phyloP scores from a whole-genome alignment of 2,329 filamentous ascomycete genomes.

The Macrophomina tecta region DNA sequence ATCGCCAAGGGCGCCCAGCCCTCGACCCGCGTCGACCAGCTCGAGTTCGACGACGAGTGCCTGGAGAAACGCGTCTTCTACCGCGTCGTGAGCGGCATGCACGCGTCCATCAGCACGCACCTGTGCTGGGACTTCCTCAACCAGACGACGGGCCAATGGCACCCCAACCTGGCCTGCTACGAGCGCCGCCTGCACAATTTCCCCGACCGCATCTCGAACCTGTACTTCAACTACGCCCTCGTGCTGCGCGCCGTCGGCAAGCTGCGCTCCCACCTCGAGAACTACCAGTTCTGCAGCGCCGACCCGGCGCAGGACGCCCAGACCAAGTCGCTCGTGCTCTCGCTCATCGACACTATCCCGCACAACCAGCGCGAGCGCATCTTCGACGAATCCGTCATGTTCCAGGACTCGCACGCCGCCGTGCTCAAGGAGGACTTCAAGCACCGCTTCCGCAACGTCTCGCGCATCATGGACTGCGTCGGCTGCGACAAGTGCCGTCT shows the following conservation, averaged over 20 bases:
- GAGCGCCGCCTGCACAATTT: constrained; percentile 80
- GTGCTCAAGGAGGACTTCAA: constrained; percentile 96
- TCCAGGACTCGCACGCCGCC: constrained; percentile 69
- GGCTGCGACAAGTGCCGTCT: constrained; percentile 98
- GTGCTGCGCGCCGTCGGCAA: constrained; percentile 90
- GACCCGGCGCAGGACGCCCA: constrained; percentile 77
- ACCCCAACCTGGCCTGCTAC: constrained; percentile 89
- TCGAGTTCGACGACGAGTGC: constrained; percentile 88
- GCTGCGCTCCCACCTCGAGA: constrained; percentile 77
- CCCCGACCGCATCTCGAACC: constrained; percentile 91
- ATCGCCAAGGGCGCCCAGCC: constrained; percentile 56
- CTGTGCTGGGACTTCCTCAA: constrained; percentile 96
- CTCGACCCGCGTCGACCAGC: constrained; percentile 65
- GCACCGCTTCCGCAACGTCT: constrained; percentile 96
- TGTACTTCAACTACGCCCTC: constrained; percentile 99
- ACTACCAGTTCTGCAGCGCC: constrained; percentile 91
- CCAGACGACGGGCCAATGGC: constrained; percentile 91
- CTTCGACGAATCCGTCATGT: constrained; percentile 96
- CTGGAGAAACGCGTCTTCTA: constrained; percentile 99
- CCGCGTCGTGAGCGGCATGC: constrained; percentile 94
- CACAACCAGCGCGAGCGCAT: constrained; percentile 67
- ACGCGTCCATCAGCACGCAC: constrained; percentile 95
- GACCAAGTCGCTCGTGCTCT: constrained; percentile 83
- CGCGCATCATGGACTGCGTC: constrained; percentile 96
- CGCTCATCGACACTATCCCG: constrained; percentile 73